Base-by-base conservation (phyloP, 331 rosid genomes). In the Malus hybrid region DNA sequence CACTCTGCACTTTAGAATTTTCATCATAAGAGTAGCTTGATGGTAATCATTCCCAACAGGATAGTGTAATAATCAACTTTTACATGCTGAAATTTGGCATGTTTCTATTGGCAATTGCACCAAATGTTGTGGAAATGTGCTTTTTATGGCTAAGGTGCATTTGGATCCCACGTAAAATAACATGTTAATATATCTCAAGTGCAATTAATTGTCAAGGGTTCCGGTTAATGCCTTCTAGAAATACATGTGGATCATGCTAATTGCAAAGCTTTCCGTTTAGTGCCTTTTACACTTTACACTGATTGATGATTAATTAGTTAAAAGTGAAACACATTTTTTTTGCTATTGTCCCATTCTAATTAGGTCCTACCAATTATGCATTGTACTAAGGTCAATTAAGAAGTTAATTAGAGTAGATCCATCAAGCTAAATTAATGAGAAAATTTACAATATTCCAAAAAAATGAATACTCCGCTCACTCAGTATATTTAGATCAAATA, bases 81-180 rank as follows among this genome's bases (percentile, higher is more conserved):
- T 42, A 69, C 64, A 59, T 60, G 80, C 60, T 36, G 59, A 69
- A 59, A 69, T 13, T 46, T 44, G 80, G 75, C 80, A 77, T 29
- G 62, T 9, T 60, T 15, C 42, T 13, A 60, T 31, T 76, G 73
- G 69, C 32, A 9, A 59, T 27, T 77, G 20, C 31, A 39, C 52
- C 57, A 69, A 46, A 24, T 19, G 9, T 11, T 54, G 33, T 59
- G 75, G 59, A 69, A 68, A 24, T 18, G 70, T n/a, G 9, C 18
- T 34, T 66, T 36, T 10, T 36, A 66, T 34, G 69, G 29, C 18
- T 33, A 65, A 32, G 69, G 15, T 32, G 28, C 24, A 65, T 32
- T 19, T 65, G 69, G 69, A 32, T 65, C 46, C 46, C 46, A 18
- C 28, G n/a, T 33, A 32, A 24, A 61, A 64, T 42, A 32, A 31